Percentiles rank a stretch among this genome's conserved stretches.
Conservation (phyloP, 345 rosid species). For the Clausena lansium region DNA sequence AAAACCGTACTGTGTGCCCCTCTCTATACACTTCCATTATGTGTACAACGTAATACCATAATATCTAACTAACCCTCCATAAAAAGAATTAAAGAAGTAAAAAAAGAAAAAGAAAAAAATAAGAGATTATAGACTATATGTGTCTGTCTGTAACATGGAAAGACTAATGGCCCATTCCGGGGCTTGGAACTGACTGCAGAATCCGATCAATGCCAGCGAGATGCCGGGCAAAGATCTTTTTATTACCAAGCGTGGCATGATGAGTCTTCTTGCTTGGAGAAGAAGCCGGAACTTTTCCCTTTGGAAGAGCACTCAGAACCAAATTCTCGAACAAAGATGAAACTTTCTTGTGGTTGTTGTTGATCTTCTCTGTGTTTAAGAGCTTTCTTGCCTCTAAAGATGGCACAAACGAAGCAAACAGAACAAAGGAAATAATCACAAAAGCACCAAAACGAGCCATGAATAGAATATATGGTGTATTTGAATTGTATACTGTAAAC, state of each 20-base stretch:
- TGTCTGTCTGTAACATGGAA: not conserved
- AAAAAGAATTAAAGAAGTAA: not conserved
- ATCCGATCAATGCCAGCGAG: conserved; percentile 58
- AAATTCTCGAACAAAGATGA: conserved; percentile 33
- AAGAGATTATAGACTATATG: not conserved
- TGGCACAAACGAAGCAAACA: conserved; percentile 29
- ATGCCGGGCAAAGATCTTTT: conserved; percentile 53
- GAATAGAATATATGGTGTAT: not conserved
- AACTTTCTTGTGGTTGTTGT: conserved; percentile 1
- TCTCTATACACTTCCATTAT: conserved; percentile 9
- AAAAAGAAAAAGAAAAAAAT: too few relatives aligned
- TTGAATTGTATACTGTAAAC: not conserved
- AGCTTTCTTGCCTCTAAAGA: conserved; percentile 50
- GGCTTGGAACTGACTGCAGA: conserved; percentile 82
- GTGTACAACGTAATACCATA: not conserved
- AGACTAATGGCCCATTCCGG: conserved; percentile 66
- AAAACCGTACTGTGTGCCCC: not conserved
- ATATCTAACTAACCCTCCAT: not conserved
- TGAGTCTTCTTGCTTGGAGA: conserved; percentile 72
- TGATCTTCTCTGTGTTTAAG: not conserved
- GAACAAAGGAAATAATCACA: conserved; percentile 31
- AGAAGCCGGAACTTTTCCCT: conserved; percentile 56
- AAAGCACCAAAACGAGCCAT: conserved; percentile 47
- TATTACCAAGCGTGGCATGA: conserved; percentile 45
- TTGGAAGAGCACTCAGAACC: conserved; percentile 54